These are phyloP conservation scores for Azolla pinnata DNA, from an alignment of 75 land plant genomes.

Conservation along the genomic window DNA sequence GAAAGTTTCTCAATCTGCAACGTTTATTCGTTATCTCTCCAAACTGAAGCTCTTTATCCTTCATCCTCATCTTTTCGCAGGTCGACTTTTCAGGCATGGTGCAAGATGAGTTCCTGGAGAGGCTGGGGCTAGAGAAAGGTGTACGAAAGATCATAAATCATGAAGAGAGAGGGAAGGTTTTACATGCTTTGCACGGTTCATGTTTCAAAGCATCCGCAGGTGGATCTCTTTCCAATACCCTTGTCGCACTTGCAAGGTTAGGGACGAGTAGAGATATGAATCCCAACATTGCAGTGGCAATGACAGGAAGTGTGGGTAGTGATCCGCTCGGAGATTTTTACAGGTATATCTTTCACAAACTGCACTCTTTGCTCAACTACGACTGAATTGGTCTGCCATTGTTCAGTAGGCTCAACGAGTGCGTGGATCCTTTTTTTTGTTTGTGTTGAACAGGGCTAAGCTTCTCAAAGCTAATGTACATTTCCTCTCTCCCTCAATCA, in stretches of 20 bases:
- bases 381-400: neutral
- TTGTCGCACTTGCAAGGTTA: slow-evolving; percentile 90
- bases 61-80: slow-evolving; percentile 7
- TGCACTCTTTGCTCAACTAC: neutral
- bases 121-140: slow-evolving; percentile 67
- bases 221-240: slow-evolving; percentile 91
- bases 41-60: neutral
- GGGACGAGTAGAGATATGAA: slow-evolving; percentile 39
- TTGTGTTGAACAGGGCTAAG: slow-evolving; percentile 46
- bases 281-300: slow-evolving; percentile 60
- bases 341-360: slow-evolving; percentile 37
- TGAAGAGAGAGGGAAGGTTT: slow-evolving; percentile 84
- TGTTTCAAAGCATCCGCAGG: slow-evolving; percentile 97
- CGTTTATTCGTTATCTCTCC: neutral
- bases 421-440: neutral
- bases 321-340: slow-evolving; percentile 91
- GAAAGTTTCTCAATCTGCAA: neutral
- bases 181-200: slow-evolving; percentile 82
- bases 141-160: slow-evolving; percentile 80
- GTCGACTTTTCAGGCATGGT: slow-evolving; percentile 96
- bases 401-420: neutral
- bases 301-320: slow-evolving; percentile 89
- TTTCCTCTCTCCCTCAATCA: slow-evolving; percentile 72
- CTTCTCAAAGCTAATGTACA: slow-evolving; percentile 75
- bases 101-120: slow-evolving; percentile 68